These are phyloP conservation scores for Pseudoscleropodium purum DNA, from an alignment of 225 moss, liverwort and hornwort genomes.

Conservation along the genomic window DNA sequence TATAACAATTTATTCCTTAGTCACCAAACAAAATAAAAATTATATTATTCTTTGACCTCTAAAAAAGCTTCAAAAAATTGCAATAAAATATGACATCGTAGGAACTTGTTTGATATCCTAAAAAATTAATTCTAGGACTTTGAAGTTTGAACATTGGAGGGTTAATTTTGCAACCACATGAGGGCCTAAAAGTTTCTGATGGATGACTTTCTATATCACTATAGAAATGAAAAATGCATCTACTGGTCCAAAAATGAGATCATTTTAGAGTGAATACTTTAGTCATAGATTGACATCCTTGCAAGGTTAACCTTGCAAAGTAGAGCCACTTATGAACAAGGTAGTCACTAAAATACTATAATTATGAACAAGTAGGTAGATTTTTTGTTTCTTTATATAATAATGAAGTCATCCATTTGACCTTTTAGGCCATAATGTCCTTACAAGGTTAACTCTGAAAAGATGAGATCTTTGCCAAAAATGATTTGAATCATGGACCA, in stretches of 20 bases:
- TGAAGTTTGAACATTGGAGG: not conserved
- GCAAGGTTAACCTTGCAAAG: rapidly evolving
- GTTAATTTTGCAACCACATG: rapidly evolving
- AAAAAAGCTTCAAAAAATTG: no score
- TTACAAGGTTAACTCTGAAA: rapidly evolving
- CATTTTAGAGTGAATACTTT: not conserved
- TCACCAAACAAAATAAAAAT: no score
- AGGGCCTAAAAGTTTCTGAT: not conserved
- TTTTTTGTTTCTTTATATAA: rapidly evolving
- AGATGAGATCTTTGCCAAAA: not conserved
- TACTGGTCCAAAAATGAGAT: not conserved
- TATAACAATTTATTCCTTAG: no score
- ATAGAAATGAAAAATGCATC: not conserved
- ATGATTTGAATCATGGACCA: not conserved
- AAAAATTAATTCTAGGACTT: rapidly evolving
- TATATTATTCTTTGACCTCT: no score
- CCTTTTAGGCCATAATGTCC: rapidly evolving
- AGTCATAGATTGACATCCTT: rapidly evolving
- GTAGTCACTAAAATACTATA: not conserved
- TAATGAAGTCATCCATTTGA: not conserved
- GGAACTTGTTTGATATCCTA: not conserved
- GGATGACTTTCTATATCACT: rapidly evolving
- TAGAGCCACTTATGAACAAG: rapidly evolving
- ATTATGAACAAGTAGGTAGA: not conserved
- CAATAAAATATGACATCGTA: not conserved